These are phyloP conservation scores for Melastoma malabathricum DNA, from an alignment of 345 rosid species.

Conservation along the genomic window DNA sequence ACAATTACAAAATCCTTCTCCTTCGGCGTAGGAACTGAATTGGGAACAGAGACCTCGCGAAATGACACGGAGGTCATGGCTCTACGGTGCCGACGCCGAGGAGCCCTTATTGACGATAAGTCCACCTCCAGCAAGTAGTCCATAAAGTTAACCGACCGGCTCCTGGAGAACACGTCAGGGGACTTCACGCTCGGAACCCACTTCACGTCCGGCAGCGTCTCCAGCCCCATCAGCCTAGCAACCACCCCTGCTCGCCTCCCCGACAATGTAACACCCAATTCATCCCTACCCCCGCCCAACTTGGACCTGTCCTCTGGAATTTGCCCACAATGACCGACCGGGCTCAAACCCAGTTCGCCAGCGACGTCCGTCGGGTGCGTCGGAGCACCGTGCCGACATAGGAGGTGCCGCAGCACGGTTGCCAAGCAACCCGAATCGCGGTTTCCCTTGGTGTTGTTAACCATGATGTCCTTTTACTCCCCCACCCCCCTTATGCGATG, in stretches of 20 bases:
- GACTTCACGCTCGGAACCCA: conserved; percentile 22
- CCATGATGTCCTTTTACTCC: no score
- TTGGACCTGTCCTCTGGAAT: neutral
- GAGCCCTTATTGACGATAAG: conserved; percentile 12
- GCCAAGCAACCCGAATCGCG: conserved; percentile 52
- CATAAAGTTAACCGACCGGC: conserved; percentile 83
- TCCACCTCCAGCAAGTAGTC: conserved; percentile 48
- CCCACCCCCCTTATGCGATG: no score
- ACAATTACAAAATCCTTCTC: conserved; percentile 28
- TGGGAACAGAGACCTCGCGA: conserved; percentile 34
- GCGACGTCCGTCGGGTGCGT: conserved; percentile 47
- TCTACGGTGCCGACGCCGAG: conserved; percentile 24
- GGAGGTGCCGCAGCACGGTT: conserved; percentile 34
- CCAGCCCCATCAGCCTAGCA: conserved; percentile 82
- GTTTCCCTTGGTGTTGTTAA: no score
- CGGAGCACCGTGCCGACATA: conserved; percentile 57
- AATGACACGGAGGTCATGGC: conserved; percentile 70
- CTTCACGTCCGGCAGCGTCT: conserved; percentile 37
- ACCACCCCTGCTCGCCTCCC: conserved; percentile 43
- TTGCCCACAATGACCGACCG: no score
- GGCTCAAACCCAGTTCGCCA: neutral
- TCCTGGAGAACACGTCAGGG: conserved; percentile 39
- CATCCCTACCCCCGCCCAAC: conserved; percentile 12
- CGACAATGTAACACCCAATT: conserved; percentile 9
- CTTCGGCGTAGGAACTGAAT: conserved; percentile 2